These are phyloP conservation scores for Phytophthora palmivora DNA, from an alignment of 352 stramenopile species.

Conservation along the genomic window DNA sequence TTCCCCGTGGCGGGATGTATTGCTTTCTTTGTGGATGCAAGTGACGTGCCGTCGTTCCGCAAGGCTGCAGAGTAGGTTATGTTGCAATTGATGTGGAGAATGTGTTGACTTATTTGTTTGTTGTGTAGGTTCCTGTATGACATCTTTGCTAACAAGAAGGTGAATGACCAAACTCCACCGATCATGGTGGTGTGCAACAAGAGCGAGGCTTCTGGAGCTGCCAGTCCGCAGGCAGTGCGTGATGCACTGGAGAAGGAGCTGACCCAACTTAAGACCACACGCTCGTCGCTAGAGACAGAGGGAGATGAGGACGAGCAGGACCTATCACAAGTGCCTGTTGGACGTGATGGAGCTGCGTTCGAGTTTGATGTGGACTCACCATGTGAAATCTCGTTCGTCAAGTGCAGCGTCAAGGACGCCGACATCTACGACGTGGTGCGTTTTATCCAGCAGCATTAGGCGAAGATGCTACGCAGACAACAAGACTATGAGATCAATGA, in stretches of 20 bases:
- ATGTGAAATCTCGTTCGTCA: conserved; percentile 79
- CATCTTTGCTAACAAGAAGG: conserved; percentile 86
- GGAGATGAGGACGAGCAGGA: conserved; percentile 84
- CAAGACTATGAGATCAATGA: conserved; percentile 22
- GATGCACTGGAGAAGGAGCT: conserved; percentile 82
- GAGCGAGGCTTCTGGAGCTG: conserved; percentile 59
- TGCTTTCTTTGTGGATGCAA: conserved; percentile 81
- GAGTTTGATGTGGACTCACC: conserved; percentile 83
- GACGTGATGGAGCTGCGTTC: conserved; percentile 76
- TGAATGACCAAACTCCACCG: conserved; percentile 75
- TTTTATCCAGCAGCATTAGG: conserved; percentile 81
- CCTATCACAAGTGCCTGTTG: conserved; percentile 70
- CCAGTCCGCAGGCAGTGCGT: conserved; percentile 57
- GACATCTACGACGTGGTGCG: conserved; percentile 66
- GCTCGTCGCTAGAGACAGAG: conserved; percentile 85
- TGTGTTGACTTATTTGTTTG: neutral
- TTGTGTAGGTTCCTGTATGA: conserved; percentile 78
- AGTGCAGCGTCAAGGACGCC: conserved; percentile 73
- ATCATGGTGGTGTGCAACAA: conserved; percentile 90
- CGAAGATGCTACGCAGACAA: conserved; percentile 4
- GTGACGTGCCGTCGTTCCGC: conserved; percentile 66
- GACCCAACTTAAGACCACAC: conserved; percentile 87
- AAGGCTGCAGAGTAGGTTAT: conserved; percentile 78
- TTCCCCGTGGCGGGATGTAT: conserved; percentile 76
- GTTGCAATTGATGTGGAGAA: conserved; percentile 2